Evolutionary conservation across 139 green algal species (phyloP).

Genomic region (Desmodesmus armatus): DNA sequence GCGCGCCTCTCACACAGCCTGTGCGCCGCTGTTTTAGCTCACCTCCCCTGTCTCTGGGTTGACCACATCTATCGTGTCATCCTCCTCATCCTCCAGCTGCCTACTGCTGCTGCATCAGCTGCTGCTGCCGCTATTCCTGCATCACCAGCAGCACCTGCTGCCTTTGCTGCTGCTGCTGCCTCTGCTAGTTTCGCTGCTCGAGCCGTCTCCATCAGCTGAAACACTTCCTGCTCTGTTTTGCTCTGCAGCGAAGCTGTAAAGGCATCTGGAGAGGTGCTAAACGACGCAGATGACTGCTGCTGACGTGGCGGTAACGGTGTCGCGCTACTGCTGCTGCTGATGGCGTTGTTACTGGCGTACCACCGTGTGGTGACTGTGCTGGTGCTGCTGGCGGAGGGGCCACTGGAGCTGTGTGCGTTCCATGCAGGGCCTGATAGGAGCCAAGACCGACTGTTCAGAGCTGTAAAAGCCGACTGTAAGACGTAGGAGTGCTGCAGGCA

Average conservation of each 20-base stretch:
- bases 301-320: not conserved
- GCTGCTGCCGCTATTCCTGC: too few relatives aligned
- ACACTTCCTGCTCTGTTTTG: constrained; percentile 40
- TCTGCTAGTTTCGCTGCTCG: too few relatives aligned
- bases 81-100: constrained; percentile 27
- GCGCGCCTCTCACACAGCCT: too few relatives aligned
- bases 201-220: constrained; percentile 16
- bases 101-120: constrained; percentile 5
- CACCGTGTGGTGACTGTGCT: not conserved
- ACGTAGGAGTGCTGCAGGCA: too few relatives aligned
- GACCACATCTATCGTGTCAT: constrained; percentile 22
- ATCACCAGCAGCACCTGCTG: not conserved
- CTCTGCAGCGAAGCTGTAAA: constrained; percentile 39
- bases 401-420: not conserved
- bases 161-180: too few relatives aligned
- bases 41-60: constrained; percentile 41
- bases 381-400: too few relatives aligned
- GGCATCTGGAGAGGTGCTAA: not conserved
- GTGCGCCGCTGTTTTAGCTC: too few relatives aligned
- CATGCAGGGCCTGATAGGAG: not conserved
- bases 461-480: not conserved
- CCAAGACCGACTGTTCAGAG: not conserved
- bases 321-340: too few relatives aligned
- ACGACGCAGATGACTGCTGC: not conserved
- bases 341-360: not conserved